Base-by-base conservation (phyloP, 176 grass and related monocot genomes). In the Cenchrus americanus region DNA sequence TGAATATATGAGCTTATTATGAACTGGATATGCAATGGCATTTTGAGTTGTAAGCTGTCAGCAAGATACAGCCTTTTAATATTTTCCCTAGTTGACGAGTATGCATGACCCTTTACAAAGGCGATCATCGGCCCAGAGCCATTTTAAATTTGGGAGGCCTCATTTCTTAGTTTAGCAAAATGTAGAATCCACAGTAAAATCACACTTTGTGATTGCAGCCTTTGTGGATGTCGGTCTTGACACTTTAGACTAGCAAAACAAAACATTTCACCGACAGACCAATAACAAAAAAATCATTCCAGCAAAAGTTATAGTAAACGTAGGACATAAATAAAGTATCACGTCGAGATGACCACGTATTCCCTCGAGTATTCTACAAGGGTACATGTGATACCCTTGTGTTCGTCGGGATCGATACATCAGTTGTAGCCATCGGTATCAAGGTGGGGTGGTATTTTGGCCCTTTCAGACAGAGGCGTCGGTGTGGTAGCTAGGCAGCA, bases 11-110 rank as follows among this genome's bases (percentile, higher is more conserved):
- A 57, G 58, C 47, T 58, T 37, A 37, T 37, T 84, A 64, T 66
- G 58, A 83, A 50, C 40, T 66, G 59, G 49, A 81, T 58, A 58
- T 24, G 51, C 50, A 21, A 27, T 78, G 78, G 78, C 78, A 82
- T 73, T 73, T 82, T 67, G 32, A 40, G 54, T 15, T 69, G 34
- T 55, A 47, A 61, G 22, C 0, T 82, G 27, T 60, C 37, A 75
- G 18, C n/a, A 9, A 60, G 30, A 62, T 58, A 43, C 13, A 79
- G 8, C 13, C 84, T 2, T 37, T 49, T 48, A 14, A 50, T 27
- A 41, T n/a, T 79, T 79, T 73, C 13, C 78, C 51, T 51, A 41
- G 22, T 10, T 46, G 34, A 72, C 46, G n/a, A 83, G 55, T 37
- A 30, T 53, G 8, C 23, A 52, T 52, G 71, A 23, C 48, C 48